Evolutionary conservation across 2,329 filamentous ascomycete genomes (phyloP).

Genomic region (Capronia epimyces): DNA sequence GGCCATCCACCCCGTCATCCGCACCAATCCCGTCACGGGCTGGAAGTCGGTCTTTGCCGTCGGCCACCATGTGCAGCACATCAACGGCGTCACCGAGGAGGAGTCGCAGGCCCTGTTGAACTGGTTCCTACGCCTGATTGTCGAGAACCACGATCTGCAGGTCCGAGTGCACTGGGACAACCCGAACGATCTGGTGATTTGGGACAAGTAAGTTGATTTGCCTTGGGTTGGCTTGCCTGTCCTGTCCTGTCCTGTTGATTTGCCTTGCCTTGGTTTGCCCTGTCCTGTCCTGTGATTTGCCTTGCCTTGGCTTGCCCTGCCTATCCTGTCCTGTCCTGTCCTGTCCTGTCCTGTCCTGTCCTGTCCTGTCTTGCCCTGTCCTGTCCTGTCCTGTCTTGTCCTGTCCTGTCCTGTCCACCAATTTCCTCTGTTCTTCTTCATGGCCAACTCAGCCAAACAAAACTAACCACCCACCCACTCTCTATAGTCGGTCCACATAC

Average conservation of each 20-base stretch:
- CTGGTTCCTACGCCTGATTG: conserved; percentile 34
- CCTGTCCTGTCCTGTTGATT: not conserved
- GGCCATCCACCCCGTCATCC: conserved; percentile 52
- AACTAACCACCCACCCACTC: too few relatives aligned
- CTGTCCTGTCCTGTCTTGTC: too few relatives aligned
- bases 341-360: too few relatives aligned
- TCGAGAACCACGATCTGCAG: conserved; percentile 37
- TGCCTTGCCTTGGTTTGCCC: not conserved
- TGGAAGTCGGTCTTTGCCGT: conserved; percentile 55
- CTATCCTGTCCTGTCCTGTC: too few relatives aligned
- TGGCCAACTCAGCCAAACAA: too few relatives aligned
- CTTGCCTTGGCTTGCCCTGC: too few relatives aligned
- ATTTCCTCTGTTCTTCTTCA: not conserved
- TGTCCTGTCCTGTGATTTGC: too few relatives aligned
- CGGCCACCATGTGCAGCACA: conserved; percentile 37
- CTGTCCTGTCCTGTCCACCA: too few relatives aligned
- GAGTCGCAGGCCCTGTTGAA: conserved; percentile 37
- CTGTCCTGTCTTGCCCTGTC: too few relatives aligned
- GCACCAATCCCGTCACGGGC: conserved; percentile 59
- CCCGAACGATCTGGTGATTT: conserved; percentile 25
- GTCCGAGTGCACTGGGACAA: conserved; percentile 25
- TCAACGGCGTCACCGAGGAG: conserved; percentile 43
- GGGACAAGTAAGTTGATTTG: conserved; percentile 17
- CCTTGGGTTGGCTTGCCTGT: not conserved
- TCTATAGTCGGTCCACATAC: conserved; percentile 32